Conservation (phyloP, 108 stramenopile species). For the Cylindrotheca closterium region DNA sequence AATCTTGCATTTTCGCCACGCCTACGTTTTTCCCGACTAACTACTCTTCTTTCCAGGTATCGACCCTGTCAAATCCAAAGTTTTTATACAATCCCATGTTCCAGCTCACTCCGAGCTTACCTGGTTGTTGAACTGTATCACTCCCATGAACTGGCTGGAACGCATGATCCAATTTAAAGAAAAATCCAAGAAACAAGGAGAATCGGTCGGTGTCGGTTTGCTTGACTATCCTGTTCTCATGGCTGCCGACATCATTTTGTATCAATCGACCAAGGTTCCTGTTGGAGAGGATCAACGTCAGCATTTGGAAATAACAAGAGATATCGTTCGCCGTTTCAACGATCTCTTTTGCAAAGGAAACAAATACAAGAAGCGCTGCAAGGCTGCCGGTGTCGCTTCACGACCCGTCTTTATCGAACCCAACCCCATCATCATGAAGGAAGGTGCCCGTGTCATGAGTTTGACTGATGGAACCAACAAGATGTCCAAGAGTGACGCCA, state of each 20-base stretch:
- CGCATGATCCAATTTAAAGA: constrained; percentile 99
- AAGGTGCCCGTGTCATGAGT: constrained; percentile 97
- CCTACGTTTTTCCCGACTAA: constrained; percentile 1
- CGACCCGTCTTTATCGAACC: constrained; percentile 91
- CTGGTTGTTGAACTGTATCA: constrained; percentile 97
- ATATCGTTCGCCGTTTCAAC: constrained; percentile 95
- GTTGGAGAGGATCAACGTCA: constrained; percentile 99
- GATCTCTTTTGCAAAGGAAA: constrained; percentile 90
- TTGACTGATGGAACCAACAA: constrained; percentile 94
- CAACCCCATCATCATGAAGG: constrained; percentile 93
- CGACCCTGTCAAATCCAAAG: constrained; percentile 82
- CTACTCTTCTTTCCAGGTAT: constrained; percentile 60
- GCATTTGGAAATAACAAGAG: constrained; percentile 98
- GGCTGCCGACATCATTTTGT: constrained; percentile 99
- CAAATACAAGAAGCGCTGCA: constrained; percentile 83
- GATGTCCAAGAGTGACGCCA: constrained; percentile 97
- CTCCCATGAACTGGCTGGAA: constrained; percentile 98
- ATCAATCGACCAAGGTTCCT: constrained; percentile 96
- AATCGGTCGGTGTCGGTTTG: constrained; percentile 91
- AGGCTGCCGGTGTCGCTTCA: constrained; percentile 74
- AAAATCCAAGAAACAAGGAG: constrained; percentile 90
- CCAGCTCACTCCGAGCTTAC: constrained; percentile 95
- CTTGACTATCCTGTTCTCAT: constrained; percentile 98
- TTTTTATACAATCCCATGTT: constrained; percentile 97
- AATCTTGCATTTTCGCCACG: not conserved